Percentiles rank a stretch among this genome's conserved stretches.
These are phyloP conservation scores for Termitomyces sp. DNA, from an alignment of 768 basidiomycete genomes.

Conservation along the genomic window DNA sequence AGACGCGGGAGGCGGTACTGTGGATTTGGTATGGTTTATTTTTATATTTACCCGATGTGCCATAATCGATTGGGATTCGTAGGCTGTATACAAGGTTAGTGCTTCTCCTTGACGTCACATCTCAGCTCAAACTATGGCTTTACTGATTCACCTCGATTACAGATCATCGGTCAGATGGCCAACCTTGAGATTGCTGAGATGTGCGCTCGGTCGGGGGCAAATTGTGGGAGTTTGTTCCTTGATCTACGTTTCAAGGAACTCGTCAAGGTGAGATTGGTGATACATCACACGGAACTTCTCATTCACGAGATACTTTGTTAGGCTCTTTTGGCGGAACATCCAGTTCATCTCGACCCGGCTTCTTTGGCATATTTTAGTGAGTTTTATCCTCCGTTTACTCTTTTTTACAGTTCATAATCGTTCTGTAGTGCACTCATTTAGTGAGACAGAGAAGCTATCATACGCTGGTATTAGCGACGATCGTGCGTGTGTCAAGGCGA, in stretches of 20 bases:
- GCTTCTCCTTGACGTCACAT: background rate
- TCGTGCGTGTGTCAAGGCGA: conserved; percentile 37
- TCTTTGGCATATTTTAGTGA: conserved; percentile 79
- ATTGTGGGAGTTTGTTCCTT: conserved; percentile 84
- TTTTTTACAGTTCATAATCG: background rate
- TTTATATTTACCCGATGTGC: conserved; percentile 15
- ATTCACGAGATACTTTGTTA: conserved; percentile 6
- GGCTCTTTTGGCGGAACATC: conserved; percentile 74
- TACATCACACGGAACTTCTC: background rate
- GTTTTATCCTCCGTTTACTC: conserved; percentile 14
- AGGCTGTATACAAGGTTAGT: conserved; percentile 57
- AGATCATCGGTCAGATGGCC: conserved; percentile 75
- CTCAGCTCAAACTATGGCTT: background rate
- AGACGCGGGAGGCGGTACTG: conserved; percentile 85
- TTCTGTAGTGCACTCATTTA: conserved; percentile 72
- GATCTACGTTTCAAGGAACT: conserved; percentile 85
- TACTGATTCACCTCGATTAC: conserved; percentile 11
- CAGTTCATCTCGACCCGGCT: conserved; percentile 77
- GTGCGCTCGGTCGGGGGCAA: conserved; percentile 82
- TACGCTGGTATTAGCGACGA: conserved; percentile 76
- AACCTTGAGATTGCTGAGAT: conserved; percentile 91
- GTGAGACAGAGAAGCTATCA: conserved; percentile 82
- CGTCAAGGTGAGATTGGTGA: conserved; percentile 44
- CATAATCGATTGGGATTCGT: conserved; percentile 18
- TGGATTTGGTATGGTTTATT: conserved; percentile 30